A percentile compares a stretch with the other conserved stretches of the same genome.
Evolutionary conservation across 2,329 filamentous ascomycete species (phyloP).

Genomic region (Alternaria hordeiaustralica): DNA sequence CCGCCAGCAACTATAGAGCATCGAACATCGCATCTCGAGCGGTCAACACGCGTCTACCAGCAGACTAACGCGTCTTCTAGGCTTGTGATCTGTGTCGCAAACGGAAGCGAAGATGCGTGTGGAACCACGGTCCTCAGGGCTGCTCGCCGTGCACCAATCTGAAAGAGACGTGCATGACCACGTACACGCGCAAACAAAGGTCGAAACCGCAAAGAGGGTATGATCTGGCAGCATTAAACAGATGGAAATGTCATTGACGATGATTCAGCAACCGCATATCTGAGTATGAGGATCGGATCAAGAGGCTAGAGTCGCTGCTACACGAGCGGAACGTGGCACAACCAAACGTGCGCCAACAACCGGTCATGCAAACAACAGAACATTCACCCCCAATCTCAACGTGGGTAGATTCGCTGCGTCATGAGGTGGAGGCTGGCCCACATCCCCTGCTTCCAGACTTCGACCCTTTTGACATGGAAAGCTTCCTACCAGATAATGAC

Average conservation of each 20-base stretch:
- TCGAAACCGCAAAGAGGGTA: conserved; percentile 33
- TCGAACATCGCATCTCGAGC: neutral
- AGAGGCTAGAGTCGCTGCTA: conserved; percentile 29
- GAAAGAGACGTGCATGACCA: conserved; percentile 33
- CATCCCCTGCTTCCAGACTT: conserved; percentile 14
- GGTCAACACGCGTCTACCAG: neutral
- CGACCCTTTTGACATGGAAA: conserved; percentile 15
- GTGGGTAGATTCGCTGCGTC: conserved; percentile 27
- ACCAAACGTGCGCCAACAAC: conserved; percentile 20
- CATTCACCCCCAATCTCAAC: conserved; percentile 18
- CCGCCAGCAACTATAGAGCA: neutral
- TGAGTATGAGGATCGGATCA: conserved; percentile 35
- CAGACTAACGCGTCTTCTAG: conserved; percentile 4
- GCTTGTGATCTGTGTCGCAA: conserved; percentile 36
- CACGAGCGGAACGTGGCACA: conserved; percentile 29
- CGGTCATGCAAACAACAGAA: conserved; percentile 22
- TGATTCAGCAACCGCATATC: conserved; percentile 22
- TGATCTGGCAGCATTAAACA: neutral
- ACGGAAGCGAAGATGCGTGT: conserved; percentile 34
- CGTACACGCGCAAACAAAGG: conserved; percentile 32
- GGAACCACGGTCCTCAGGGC: conserved; percentile 20
- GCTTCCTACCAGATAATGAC: neutral
- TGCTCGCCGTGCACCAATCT: conserved; percentile 29
- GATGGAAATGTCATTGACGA: neutral
- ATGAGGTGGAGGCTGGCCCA: conserved; percentile 25